These are phyloP conservation scores for Parasitella parasitica DNA, from an alignment of 371 early-diverging fungal species.

Conservation along the genomic window DNA sequence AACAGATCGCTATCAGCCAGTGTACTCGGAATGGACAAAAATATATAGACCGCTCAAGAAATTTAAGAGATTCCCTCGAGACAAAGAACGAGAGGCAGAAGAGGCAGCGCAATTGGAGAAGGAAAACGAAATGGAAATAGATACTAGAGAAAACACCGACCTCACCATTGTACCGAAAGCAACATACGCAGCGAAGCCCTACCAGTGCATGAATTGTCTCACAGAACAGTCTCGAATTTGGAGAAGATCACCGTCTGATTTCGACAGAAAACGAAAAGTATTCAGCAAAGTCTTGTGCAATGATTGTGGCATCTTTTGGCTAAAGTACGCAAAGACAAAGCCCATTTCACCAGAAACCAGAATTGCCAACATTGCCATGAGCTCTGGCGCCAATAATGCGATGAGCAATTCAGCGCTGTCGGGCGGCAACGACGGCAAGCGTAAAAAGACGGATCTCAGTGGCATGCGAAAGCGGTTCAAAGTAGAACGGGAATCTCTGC, in stretches of 20 bases:
- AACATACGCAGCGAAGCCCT: slow-evolving; percentile 11
- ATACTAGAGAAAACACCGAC: slow-evolving; percentile 21
- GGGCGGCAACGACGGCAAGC: slow-evolving; percentile 2
- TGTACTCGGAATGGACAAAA: slow-evolving; percentile 72
- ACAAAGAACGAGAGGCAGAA: slow-evolving; percentile 10
- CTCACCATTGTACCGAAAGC: slow-evolving; percentile 35
- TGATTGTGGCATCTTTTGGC: slow-evolving; percentile 74
- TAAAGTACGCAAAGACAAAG: slow-evolving; percentile 68
- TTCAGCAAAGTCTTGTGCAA: slow-evolving; percentile 64
- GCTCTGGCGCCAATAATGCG: background rate
- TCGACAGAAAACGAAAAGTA: slow-evolving; percentile 44
- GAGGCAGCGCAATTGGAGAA: slow-evolving; percentile 9
- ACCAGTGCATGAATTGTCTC: slow-evolving; percentile 63
- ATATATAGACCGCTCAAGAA: slow-evolving; percentile 62
- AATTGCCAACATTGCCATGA: background rate
- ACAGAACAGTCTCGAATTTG: slow-evolving; percentile 51
- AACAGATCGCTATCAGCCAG: slow-evolving; percentile 63
- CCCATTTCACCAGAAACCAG: slow-evolving; percentile 17
- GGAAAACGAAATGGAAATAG: slow-evolving; percentile 7
- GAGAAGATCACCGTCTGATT: slow-evolving; percentile 55
- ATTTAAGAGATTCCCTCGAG: slow-evolving; percentile 16
- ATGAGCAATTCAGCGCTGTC: background rate
- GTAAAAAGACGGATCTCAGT: slow-evolving; percentile 2
- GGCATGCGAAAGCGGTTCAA: background rate
- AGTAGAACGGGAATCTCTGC: background rate